Base-by-base conservation (phyloP, 805 yeast species). In the Saturnispora halmiae region DNA sequence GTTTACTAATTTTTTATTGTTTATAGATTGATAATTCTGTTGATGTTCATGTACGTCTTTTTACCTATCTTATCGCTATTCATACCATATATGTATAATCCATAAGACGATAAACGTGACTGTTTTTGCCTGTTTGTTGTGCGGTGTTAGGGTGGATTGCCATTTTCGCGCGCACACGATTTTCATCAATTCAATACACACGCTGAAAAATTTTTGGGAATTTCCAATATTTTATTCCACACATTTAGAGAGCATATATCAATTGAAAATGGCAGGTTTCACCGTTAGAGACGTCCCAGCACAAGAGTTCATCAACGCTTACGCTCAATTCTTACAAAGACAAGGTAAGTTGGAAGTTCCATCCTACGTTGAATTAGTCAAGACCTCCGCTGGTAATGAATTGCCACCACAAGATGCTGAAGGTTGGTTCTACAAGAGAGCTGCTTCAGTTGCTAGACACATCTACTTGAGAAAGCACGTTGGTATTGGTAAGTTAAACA, bases 261-360 rank as follows among this genome's bases (percentile, higher is more conserved):
- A 31, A 24, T 32, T 28, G 21, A 39, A 20, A 31, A 86, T 86
- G 95, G 82, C 94, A 79, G 95, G 95, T 84, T 88, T 81, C 79
- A 80, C 95, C 76, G 95, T 86, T 71, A 85, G 96, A 83, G 98
- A 92, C 96, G 98, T 92, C 75, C 96, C 97, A 75, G 98, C 98
- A 73, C 97, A 92, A 83, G 94, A 85, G 58, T 92, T 92, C 78
- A 90, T 92, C 74, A 87, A 86, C 79, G 95, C 97, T 74, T 92
- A 92, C 80, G 97, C 98, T 65, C 84, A 84, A 69, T 92, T 92
- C 85, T 84, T 92, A 75, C 97, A 92, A 79, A 87, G 97, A 75
- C 98, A 94, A 79, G 98, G 97, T 80, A 88, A 87, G 75, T 82
- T 92, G 68, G 97, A 90, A 71, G 92, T 92, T 64, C 98, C 98